Conservation (phyloP, 1,284 basidiomycete species). For the Sanguinoderma infundibulare region DNA sequence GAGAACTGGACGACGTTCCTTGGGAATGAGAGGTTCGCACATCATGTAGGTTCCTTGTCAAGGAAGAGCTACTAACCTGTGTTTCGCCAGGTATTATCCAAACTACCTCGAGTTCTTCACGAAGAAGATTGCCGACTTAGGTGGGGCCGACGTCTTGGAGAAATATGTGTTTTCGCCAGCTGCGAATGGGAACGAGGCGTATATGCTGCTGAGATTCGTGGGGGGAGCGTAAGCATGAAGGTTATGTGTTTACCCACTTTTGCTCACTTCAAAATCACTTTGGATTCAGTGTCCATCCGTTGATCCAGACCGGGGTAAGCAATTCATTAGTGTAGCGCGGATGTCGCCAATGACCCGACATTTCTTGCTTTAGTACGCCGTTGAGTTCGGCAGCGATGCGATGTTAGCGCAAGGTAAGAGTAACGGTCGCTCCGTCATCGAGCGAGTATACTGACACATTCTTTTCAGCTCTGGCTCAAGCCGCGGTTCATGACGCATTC, state of each 20-base stretch:
- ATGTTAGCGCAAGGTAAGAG: constrained; percentile 56
- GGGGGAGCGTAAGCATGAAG: constrained; percentile 63
- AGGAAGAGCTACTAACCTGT: neutral
- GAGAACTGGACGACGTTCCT: constrained; percentile 62
- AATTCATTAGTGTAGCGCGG: neutral
- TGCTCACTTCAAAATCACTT: neutral
- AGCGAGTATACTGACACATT: neutral
- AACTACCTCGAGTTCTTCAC: constrained; percentile 64
- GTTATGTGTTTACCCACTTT: constrained; percentile 17
- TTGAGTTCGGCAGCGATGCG: constrained; percentile 60
- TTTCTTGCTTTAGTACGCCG: constrained; percentile 47
- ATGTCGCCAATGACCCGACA: neutral
- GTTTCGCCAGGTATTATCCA: constrained; percentile 49
- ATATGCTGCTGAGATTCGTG: constrained; percentile 62
- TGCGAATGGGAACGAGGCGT: constrained; percentile 49
- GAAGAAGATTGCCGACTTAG: constrained; percentile 46
- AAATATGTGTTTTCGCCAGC: constrained; percentile 57
- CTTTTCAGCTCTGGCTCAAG: constrained; percentile 53
- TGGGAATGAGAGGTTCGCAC: constrained; percentile 54
- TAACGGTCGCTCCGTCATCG: neutral
- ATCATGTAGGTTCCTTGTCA: neutral
- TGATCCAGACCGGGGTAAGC: constrained; percentile 69
- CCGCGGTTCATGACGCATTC: constrained; percentile 49
- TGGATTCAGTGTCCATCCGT: constrained; percentile 60
- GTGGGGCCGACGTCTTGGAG: constrained; percentile 49